Conservation (phyloP, 129 eudicot species). For the Flaveria brownii region DNA sequence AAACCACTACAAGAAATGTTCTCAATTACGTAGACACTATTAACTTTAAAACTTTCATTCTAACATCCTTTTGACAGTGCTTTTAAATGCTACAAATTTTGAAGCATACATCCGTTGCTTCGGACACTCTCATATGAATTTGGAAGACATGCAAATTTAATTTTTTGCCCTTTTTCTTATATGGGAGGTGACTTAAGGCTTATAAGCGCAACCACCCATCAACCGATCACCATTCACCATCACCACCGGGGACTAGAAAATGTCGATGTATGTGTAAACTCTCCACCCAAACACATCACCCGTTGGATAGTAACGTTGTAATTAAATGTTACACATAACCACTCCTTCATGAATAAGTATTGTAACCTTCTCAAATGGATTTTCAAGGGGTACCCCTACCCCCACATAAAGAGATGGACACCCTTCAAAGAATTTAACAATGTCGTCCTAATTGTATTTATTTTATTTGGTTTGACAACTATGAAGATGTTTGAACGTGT, state of each 20-base stretch:
- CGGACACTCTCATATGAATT: too few species aligned
- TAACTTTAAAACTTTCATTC: too few species aligned
- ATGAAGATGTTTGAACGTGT: not conserved
- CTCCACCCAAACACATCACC: slow-evolving; percentile 1
- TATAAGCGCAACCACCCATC: not conserved
- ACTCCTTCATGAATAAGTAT: slow-evolving; percentile 3
- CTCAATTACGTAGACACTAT: too few species aligned
- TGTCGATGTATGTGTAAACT: slow-evolving; percentile 8
- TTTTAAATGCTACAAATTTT: too few species aligned
- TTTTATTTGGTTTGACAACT: not conserved
- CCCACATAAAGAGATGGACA: slow-evolving; percentile 21
- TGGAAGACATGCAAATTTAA: too few species aligned
- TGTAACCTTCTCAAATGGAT: slow-evolving; percentile 17
- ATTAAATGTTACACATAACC: slow-evolving; percentile 24
- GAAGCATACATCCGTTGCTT: too few species aligned
- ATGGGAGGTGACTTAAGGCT: too few species aligned
- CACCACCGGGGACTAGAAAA: slow-evolving; percentile 19
- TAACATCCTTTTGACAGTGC: too few species aligned
- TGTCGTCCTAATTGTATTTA: slow-evolving; percentile 20
- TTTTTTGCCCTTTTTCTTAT: too few species aligned
- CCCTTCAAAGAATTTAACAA: slow-evolving; percentile 25
- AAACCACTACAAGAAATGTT: not conserved
- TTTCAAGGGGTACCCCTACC: slow-evolving; percentile 29
- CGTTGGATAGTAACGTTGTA: not conserved
- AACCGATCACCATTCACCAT: slow-evolving; percentile 6